Percentiles rank a stretch among this genome's conserved stretches.
Conservation (phyloP, 306 rosid genomes). For the Carpinus fangiana region DNA sequence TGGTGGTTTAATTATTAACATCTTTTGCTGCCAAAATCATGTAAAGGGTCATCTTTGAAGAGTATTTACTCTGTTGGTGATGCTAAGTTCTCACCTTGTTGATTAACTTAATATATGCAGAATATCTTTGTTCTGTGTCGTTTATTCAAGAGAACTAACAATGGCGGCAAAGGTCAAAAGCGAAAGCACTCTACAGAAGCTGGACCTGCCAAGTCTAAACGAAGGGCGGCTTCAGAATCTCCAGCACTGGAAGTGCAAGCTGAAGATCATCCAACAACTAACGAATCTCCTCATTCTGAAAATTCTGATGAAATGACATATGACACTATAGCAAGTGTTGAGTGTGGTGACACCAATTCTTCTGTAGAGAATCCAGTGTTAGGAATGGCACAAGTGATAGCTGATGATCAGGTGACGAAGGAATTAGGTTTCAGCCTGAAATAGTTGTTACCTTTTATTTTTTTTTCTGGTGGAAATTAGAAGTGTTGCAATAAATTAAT, state of each 20-base stretch:
- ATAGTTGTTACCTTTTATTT: too few relatives aligned
- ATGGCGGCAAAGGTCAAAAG: background rate
- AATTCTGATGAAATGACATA: background rate
- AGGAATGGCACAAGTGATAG: background rate
- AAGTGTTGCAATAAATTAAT: background rate
- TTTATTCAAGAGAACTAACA: constrained; percentile 50
- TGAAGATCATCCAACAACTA: background rate
- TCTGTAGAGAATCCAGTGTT: constrained; percentile 14
- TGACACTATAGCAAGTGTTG: background rate
- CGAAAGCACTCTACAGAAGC: background rate
- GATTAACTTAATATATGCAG: constrained; percentile 42
- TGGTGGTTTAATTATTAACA: too few relatives aligned
- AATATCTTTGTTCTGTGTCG: constrained; percentile 79
- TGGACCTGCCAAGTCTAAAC: background rate
- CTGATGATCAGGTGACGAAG: background rate
- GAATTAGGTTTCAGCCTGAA: too few relatives aligned
- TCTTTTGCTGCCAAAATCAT: too few relatives aligned
- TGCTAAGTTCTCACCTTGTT: background rate
- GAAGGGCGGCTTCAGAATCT: background rate
- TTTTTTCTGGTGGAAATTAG: too few relatives aligned
- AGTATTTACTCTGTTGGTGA: too few relatives aligned
- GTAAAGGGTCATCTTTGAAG: too few relatives aligned
- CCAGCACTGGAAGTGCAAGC: background rate
- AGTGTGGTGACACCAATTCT: too few relatives aligned
- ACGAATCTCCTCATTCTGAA: background rate